phyloP scores from a whole-genome alignment of 306 rosid genomes.

The Trifolium subterraneum region DNA sequence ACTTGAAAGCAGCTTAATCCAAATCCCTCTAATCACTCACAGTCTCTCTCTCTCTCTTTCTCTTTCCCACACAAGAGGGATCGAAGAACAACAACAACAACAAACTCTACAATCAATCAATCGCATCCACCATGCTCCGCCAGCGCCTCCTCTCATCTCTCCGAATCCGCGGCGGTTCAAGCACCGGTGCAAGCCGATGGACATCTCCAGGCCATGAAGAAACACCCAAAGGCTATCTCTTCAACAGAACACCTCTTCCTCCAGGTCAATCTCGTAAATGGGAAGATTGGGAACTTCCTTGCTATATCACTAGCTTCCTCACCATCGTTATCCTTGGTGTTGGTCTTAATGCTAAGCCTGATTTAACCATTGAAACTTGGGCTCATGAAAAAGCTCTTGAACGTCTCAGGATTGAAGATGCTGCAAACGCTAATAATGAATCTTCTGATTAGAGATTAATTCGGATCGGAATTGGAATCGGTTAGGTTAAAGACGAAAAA shows the following conservation, averaged over 20 bases:
- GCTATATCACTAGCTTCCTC: constrained; percentile 96
- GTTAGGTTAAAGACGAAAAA: constrained; percentile 12
- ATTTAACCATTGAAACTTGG: constrained; percentile 97
- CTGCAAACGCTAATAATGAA: constrained; percentile 33
- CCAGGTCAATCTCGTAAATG: constrained; percentile 86
- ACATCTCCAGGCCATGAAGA: constrained; percentile 87
- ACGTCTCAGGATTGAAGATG: constrained; percentile 62
- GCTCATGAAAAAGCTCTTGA: constrained; percentile 97
- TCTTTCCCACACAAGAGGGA: constrained; percentile 17
- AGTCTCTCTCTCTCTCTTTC: neutral
- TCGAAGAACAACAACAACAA: neutral
- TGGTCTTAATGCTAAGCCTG: constrained; percentile 98
- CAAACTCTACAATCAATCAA: neutral
- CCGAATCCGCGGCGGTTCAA: constrained; percentile 74
- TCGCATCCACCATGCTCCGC: constrained; percentile 76
- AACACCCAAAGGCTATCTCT: constrained; percentile 74
- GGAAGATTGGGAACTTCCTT: constrained; percentile 99
- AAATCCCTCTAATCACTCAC: neutral
- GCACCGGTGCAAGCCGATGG: constrained; percentile 79
- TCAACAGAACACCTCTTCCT: constrained; percentile 78
- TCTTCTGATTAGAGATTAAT: constrained; percentile 40
- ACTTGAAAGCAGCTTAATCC: neutral
- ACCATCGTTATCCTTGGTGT: constrained; percentile 98
- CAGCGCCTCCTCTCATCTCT: constrained; percentile 65
- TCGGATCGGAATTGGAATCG: constrained; percentile 35